phyloP scores from a whole-genome alignment of 768 basidiomycete species.

The Russula olivacea region DNA sequence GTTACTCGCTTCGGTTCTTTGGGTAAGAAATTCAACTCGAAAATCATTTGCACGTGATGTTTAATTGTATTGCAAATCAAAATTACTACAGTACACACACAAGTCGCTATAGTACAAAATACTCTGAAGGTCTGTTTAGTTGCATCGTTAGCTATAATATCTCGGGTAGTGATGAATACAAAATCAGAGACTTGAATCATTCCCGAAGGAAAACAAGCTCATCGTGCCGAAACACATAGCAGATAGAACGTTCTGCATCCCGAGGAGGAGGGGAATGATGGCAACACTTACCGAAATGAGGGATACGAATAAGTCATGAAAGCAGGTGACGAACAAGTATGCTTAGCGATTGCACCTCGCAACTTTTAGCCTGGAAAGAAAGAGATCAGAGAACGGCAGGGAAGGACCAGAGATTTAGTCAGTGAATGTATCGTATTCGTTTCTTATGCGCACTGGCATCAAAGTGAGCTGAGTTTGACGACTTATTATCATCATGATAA shows the following conservation, averaged over 20 bases:
- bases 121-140: background rate
- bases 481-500: conserved; percentile 30
- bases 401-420: conserved; percentile 27
- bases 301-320: background rate
- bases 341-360: background rate
- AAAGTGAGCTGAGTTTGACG: conserved; percentile 57
- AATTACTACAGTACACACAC: background rate
- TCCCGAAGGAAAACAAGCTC: conserved; percentile 54
- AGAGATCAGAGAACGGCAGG: background rate
- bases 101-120: background rate
- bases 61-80: background rate
- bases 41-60: background rate
- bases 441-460: conserved; percentile 48
- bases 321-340: background rate
- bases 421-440: conserved; percentile 43
- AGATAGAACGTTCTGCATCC: conserved; percentile 43
- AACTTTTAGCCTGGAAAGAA: conserved; percentile 2
- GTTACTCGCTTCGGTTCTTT: too few relatives aligned
- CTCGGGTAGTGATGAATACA: background rate
- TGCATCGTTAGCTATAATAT: background rate
- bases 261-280: conserved; percentile 22
- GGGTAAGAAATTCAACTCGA: background rate
- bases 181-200: conserved; percentile 79
- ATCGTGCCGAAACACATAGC: conserved; percentile 56
- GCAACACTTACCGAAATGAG: conserved; percentile 30